Percentiles rank a stretch among this genome's conserved stretches.
Evolutionary conservation across 164 flowering plant species (phyloP).

Genomic region (Dillenia turbinata): DNA sequence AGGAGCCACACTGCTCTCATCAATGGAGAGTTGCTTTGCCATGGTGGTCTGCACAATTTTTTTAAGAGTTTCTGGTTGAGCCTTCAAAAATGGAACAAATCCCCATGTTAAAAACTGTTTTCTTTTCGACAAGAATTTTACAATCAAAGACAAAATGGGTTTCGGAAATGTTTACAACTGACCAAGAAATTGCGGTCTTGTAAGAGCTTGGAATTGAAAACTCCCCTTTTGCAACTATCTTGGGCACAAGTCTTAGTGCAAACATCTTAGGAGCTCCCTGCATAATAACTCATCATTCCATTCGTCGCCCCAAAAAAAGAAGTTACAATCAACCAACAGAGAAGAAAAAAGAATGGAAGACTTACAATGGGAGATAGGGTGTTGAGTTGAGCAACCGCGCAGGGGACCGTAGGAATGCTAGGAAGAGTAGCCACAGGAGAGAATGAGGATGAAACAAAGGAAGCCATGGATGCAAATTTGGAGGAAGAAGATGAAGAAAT

Average conservation of each 20-base stretch:
- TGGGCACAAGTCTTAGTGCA: slow-evolving; percentile 24
- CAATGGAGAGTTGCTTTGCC: slow-evolving; percentile 53
- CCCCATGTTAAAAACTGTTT: too few relatives aligned
- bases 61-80: slow-evolving; percentile 51
- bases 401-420: slow-evolving; percentile 2
- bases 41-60: slow-evolving; percentile 43
- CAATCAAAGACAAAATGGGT: not conserved
- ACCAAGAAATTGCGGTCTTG: slow-evolving; percentile 33
- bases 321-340: too few relatives aligned
- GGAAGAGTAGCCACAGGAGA: slow-evolving; percentile 22
- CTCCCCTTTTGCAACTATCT: slow-evolving; percentile 13
- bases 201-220: slow-evolving; percentile 14
- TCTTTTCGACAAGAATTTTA: not conserved
- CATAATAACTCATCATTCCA: not conserved
- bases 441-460: slow-evolving; percentile 19
- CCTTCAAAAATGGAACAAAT: slow-evolving; percentile 18
- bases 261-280: slow-evolving; percentile 20
- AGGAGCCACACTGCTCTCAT: slow-evolving; percentile 38
- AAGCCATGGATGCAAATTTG: slow-evolving; percentile 14
- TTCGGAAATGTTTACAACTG: slow-evolving; percentile 19
- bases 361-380: slow-evolving; percentile 16
- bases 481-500: not conserved
- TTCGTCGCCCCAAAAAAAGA: too few relatives aligned
- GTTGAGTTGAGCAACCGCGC: not conserved
- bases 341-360: too few relatives aligned